A percentile compares a stretch with the other conserved stretches of the same genome.
These are phyloP conservation scores for Scedosporium boydii DNA, from an alignment of 2,329 filamentous ascomycete genomes.

Conservation along the genomic window DNA sequence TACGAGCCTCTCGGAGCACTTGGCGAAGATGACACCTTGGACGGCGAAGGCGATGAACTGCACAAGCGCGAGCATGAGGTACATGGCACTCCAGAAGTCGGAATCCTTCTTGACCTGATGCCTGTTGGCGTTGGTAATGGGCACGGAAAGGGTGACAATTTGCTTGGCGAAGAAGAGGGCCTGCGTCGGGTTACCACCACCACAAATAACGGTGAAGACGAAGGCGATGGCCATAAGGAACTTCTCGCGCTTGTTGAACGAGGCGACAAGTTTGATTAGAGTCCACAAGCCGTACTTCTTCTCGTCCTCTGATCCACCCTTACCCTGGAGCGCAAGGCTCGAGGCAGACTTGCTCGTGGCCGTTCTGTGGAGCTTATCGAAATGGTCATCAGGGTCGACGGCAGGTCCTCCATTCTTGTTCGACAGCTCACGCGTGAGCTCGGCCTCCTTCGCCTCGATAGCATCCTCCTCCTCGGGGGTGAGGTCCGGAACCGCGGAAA, in stretches of 20 bases:
- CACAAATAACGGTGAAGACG: conserved; percentile 65
- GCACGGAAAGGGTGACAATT: conserved; percentile 58
- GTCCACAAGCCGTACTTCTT: conserved; percentile 62
- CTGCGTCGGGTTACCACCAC: conserved; percentile 64
- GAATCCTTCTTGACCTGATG: conserved; percentile 56
- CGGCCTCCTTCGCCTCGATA: conserved; percentile 39
- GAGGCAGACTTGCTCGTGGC: conserved; percentile 53
- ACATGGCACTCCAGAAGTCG: conserved; percentile 86
- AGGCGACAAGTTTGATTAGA: conserved; percentile 67
- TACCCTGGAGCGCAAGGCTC: conserved; percentile 57
- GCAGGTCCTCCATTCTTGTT: conserved; percentile 29
- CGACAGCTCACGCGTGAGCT: conserved; percentile 38
- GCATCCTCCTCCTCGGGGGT: conserved; percentile 40
- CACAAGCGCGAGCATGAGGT: conserved; percentile 69
- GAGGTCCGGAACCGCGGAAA: conserved; percentile 51
- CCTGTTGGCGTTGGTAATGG: conserved; percentile 38
- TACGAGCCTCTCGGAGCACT: conserved; percentile 77
- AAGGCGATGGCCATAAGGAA: conserved; percentile 64
- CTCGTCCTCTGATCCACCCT: conserved; percentile 34
- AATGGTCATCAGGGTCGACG: conserved; percentile 55
- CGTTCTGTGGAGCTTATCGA: conserved; percentile 45
- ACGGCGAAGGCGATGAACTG: conserved; percentile 58
- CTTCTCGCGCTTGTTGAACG: conserved; percentile 70
- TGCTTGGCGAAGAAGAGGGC: conserved; percentile 84
- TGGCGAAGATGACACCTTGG: conserved; percentile 69